Evolutionary conservation across 2,329 filamentous ascomycete genomes (phyloP), one percentile per base, ranked within the genome.

Genomic region (Madurella mycetomatis): DNA sequence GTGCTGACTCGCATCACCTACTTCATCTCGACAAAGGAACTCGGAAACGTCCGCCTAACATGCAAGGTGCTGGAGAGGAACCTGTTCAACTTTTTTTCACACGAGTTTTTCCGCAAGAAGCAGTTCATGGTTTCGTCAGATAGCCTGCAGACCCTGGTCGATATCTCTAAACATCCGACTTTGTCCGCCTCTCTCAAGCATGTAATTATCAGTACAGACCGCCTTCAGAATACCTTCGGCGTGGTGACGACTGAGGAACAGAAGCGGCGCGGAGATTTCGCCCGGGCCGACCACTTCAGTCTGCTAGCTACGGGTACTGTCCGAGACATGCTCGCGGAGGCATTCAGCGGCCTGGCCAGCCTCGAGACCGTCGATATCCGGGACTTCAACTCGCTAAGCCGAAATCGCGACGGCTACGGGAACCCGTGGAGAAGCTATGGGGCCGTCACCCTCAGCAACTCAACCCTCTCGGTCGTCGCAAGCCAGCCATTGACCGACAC

Each of bases 51-150:
- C 8, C 82, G 85, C 7, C 68, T 76, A 15, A 74, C 75, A 2
- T 85, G 82, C 70, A 81, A 76, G 52, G 66, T 72, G 16, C 64
- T 84, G 12, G 83, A 87, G 64, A 68, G 68, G 17, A 70, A 72
- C 1, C 70, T 86, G 12, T 81, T 81, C 66, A 71, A 75, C 47
- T 72, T 72, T 34, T 87, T 87, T 60, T 73, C 77, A 30, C 71
- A 71, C 19, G 83, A 86, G 58, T 88, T 85, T 72, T 88, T 88
- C 68, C 73, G 71, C 48, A 83, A 82, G 66, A 81, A 79, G 62
- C 83, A 87, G 63, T 88, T 87, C 68, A 84, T 85, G 79, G 64
- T 86, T 51, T 78, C 77, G 1, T 71, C 79, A 34, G 68, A 73
- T 60, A 86, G 83, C 61, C 69, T 86, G 9, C 73, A 79, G 49